Evolutionary conservation across 1,284 basidiomycete genomes (phyloP).

Genomic region (Cryptococcus hybrid): DNA sequence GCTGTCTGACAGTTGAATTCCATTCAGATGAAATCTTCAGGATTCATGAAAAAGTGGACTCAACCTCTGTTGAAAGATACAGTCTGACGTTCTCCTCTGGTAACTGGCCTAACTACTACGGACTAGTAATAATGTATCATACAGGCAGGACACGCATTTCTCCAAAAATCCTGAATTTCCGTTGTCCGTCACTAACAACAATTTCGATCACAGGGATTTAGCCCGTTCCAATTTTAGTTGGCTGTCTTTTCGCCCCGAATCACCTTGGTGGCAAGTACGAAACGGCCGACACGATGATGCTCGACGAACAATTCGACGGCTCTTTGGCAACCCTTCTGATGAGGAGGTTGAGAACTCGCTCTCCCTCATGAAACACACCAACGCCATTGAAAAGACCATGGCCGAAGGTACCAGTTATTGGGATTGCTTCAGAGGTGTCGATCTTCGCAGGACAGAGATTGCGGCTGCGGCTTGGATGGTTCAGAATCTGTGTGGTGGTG

Average conservation of each 20-base stretch:
- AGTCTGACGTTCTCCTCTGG: no score
- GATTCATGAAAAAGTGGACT: no score
- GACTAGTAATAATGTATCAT: no score
- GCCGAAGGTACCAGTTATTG: conserved; percentile 39
- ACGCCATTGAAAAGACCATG: conserved; percentile 32
- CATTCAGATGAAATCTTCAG: no score
- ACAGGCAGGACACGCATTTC: no score
- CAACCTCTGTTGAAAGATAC: no score
- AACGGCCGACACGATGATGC: conserved; percentile 24
- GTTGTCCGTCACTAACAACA: no score
- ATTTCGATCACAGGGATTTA: conserved; percentile 41
- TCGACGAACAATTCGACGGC: conserved; percentile 14
- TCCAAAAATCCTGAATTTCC: no score
- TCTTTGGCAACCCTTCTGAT: conserved; percentile 14
- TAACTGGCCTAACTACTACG: no score
- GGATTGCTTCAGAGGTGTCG: conserved; percentile 50
- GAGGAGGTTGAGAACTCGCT: conserved; percentile 44
- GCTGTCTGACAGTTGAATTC: no score
- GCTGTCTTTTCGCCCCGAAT: conserved; percentile 21
- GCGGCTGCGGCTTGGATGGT: conserved; percentile 12
- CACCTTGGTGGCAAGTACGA: conserved; percentile 33
- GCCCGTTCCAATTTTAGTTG: conserved; percentile 32
- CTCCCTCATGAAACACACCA: conserved; percentile 50
- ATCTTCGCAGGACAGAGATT: conserved; percentile 13
- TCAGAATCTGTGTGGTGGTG: no score